Evolutionary conservation across 345 rosid genomes (phyloP).

Genomic region (Acer campestre): DNA sequence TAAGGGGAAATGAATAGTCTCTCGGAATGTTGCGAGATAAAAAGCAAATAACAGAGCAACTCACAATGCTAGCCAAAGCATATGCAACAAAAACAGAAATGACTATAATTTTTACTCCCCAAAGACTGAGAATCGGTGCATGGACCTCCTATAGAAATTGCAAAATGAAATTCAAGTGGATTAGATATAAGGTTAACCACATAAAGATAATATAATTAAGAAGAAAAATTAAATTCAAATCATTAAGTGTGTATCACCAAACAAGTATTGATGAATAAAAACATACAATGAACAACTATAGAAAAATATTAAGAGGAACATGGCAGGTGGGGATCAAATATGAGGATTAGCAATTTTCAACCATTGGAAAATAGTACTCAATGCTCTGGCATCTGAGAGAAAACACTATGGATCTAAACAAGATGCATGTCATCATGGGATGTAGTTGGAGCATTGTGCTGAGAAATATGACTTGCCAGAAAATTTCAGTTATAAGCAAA

Average conservation of each 20-base stretch:
- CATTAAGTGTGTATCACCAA: neutral
- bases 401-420: conserved; percentile 3
- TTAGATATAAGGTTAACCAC: conserved; percentile 12
- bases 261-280: conserved; percentile 3
- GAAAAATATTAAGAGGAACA: neutral
- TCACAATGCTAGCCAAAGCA: conserved; percentile 81
- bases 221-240: conserved; percentile 3
- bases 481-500: neutral
- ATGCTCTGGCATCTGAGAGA: neutral
- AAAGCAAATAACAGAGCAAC: conserved; percentile 33
- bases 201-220: neutral
- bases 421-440: neutral
- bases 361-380: neutral
- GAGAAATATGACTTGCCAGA: neutral
- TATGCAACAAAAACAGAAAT: conserved; percentile 75
- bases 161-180: conserved; percentile 19
- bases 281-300: neutral
- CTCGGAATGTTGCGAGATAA: conserved; percentile 5
- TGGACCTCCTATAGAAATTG: conserved; percentile 65
- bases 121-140: conserved; percentile 76
- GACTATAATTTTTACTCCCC: conserved; percentile 81
- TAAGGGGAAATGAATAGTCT: conserved; percentile 1
- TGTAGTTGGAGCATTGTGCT: neutral
- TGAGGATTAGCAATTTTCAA: neutral
- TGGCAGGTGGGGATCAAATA: neutral